These are phyloP conservation scores for Sarocladium kiliense DNA, from an alignment of 2,329 filamentous ascomycete species.

Conservation along the genomic window DNA sequence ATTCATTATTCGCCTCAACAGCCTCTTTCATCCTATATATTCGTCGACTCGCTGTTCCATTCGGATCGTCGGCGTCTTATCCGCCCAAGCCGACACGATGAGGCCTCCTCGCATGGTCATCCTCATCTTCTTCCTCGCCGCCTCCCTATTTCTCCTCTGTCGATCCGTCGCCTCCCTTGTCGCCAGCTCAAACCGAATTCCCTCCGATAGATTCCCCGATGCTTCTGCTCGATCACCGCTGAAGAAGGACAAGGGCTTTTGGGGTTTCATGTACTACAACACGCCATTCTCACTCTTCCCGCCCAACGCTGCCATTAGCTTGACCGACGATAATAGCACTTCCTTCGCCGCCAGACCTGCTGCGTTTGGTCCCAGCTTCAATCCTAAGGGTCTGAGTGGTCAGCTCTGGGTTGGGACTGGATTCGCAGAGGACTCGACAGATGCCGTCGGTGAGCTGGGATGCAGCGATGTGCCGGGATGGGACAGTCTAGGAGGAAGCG, in stretches of 20 bases:
- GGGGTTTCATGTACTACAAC: constrained; percentile 61
- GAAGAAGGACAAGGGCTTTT: constrained; percentile 19
- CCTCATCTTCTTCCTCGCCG: constrained; percentile 47
- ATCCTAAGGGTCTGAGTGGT: constrained; percentile 72
- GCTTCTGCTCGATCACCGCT: neutral
- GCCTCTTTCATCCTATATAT: neutral
- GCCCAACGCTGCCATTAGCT: constrained; percentile 88
- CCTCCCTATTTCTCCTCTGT: constrained; percentile 50
- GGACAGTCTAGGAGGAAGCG: constrained; percentile 47
- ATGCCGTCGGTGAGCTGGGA: constrained; percentile 78
- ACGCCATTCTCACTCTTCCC: constrained; percentile 85
- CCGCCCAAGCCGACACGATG: constrained; percentile 33
- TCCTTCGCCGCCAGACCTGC: constrained; percentile 92
- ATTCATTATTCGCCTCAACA: neutral
- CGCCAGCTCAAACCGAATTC: constrained; percentile 17
- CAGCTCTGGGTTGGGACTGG: constrained; percentile 91
- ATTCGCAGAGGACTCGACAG: constrained; percentile 73
- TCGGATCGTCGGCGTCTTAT: neutral
- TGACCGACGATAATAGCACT: constrained; percentile 97
- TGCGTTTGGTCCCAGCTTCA: constrained; percentile 81
- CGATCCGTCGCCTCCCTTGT: constrained; percentile 40
- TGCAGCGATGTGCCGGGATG: constrained; percentile 94
- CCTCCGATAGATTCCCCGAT: constrained; percentile 10
- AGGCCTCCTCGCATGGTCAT: constrained; percentile 50
- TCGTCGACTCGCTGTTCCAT: neutral